phyloP scores from a whole-genome alignment of 352 stramenopile species.

The Phytophthora cryptogea region DNA sequence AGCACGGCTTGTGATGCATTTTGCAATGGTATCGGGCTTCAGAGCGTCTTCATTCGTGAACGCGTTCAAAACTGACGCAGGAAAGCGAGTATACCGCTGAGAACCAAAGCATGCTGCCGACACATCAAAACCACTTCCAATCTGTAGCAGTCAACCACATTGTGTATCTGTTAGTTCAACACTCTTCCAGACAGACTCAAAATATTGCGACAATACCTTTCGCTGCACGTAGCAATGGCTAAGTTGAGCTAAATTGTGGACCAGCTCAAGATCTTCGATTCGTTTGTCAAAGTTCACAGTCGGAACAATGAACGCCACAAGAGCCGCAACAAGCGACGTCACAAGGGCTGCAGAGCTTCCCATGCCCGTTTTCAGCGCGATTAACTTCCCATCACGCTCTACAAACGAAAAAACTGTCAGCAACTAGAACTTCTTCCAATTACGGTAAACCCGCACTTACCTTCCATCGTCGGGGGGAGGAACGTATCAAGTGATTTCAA shows the following conservation, averaged over 20 bases:
- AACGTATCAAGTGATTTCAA: conserved; percentile 84
- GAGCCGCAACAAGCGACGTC: conserved; percentile 92
- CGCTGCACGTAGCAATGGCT: conserved; percentile 96
- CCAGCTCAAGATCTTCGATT: conserved; percentile 48
- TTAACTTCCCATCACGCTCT: conserved; percentile 46
- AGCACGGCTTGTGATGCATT: conserved; percentile 42
- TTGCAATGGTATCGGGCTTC: conserved; percentile 55
- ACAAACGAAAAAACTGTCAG: not conserved
- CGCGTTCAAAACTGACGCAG: conserved; percentile 49
- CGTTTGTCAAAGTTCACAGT: conserved; percentile 21
- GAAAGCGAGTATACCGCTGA: conserved; percentile 94
- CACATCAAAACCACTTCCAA: conserved; percentile 98
- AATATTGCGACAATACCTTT: conserved; percentile 68
- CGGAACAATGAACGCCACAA: conserved; percentile 88
- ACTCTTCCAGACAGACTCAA: not conserved
- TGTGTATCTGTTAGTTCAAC: not conserved
- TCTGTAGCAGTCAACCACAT: conserved; percentile 36
- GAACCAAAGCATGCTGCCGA: conserved; percentile 94
- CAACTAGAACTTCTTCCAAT: not conserved
- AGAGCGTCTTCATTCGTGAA: conserved; percentile 63
- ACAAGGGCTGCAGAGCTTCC: conserved; percentile 95
- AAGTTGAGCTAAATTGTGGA: conserved; percentile 96
- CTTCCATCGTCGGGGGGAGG: conserved; percentile 72
- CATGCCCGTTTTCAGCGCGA: conserved; percentile 95
- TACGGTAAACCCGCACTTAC: conserved; percentile 20